A percentile compares a stretch with the other conserved stretches of the same genome.
Conservation (phyloP, 331 rosid genomes). For the Quercus phellos region DNA sequence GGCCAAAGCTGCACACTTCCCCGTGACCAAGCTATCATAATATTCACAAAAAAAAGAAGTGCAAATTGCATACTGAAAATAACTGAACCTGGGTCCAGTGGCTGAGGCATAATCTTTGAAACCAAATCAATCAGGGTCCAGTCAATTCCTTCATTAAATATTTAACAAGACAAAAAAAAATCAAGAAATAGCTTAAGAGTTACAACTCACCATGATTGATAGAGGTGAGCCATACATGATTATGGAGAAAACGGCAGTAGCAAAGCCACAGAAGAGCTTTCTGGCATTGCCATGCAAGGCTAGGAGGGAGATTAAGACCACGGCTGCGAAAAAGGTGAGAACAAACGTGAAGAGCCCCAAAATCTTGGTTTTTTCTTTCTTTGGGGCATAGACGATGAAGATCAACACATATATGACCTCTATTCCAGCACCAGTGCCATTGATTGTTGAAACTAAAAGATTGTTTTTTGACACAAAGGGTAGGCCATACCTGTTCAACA, state of each 20-base stretch:
- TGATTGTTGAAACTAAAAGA: conserved; percentile 65
- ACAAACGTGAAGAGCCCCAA: conserved; percentile 40
- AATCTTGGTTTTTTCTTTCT: conserved; percentile 56
- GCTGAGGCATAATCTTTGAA: too few species aligned
- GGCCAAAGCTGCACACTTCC: too few species aligned
- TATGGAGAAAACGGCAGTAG: conserved; percentile 65
- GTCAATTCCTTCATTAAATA: background rate
- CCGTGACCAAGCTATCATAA: too few species aligned
- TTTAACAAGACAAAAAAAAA: background rate
- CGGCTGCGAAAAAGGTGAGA: conserved; percentile 42
- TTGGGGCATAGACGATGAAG: conserved; percentile 49
- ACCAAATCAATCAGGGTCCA: background rate
- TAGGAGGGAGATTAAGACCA: conserved; percentile 63
- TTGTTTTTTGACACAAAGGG: conserved; percentile 87
- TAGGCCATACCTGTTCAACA: conserved; percentile 62
- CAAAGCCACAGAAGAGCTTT: conserved; percentile 72
- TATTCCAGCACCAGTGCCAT: conserved; percentile 69
- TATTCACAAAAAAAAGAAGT: too few species aligned
- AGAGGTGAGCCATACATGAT: conserved; percentile 96
- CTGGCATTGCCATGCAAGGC: conserved; percentile 48
- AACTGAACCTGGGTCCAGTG: too few species aligned
- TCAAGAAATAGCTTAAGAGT: background rate
- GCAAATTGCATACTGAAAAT: too few species aligned
- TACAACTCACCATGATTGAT: conserved; percentile 59
- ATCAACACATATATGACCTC: conserved; percentile 63